Percentiles rank a stretch among this genome's conserved stretches.
Evolutionary conservation across 129 eudicot genomes (phyloP).

Genomic region (Lactuca saligna): DNA sequence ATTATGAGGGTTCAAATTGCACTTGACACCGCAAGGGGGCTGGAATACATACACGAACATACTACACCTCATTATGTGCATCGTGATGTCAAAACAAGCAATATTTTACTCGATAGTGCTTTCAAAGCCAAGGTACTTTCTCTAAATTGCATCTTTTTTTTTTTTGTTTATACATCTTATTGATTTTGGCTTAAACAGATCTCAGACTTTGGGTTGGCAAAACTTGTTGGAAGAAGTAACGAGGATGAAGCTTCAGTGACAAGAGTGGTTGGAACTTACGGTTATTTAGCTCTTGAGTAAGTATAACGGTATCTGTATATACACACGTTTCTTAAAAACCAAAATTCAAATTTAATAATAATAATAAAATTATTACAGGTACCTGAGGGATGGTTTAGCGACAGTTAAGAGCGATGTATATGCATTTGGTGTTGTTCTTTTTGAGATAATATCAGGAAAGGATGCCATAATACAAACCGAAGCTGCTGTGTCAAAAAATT

Average conservation of each 20-base stretch:
- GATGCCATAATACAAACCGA: conserved; percentile 74
- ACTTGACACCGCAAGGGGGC: conserved; percentile 92
- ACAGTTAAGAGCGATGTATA: conserved; percentile 79
- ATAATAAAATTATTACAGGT: conserved; percentile 40
- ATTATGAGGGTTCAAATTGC: conserved; percentile 87
- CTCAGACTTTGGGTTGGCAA: conserved; percentile 91
- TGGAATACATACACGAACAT: conserved; percentile 96
- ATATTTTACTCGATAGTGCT: conserved; percentile 78
- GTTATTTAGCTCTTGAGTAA: conserved; percentile 97
- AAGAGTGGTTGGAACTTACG: conserved; percentile 93
- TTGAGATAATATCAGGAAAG: conserved; percentile 81
- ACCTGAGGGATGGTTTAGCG: conserved; percentile 80
- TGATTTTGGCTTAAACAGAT: conserved; percentile 43
- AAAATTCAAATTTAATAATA: neutral
- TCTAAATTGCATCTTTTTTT: neutral
- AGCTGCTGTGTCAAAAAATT: conserved; percentile 43
- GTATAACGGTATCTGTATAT: conserved; percentile 34
- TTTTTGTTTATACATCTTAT: conserved; percentile 1
- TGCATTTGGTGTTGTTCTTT: conserved; percentile 92
- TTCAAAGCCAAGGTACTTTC: conserved; percentile 82
- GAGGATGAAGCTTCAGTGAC: conserved; percentile 81
- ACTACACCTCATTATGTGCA: conserved; percentile 95
- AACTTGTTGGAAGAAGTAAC: conserved; percentile 61
- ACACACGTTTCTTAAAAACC: neutral
- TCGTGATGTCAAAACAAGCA: conserved; percentile 89